Conservation (phyloP, 2,329 filamentous ascomycete species). For the Colletotrichum filicis region DNA sequence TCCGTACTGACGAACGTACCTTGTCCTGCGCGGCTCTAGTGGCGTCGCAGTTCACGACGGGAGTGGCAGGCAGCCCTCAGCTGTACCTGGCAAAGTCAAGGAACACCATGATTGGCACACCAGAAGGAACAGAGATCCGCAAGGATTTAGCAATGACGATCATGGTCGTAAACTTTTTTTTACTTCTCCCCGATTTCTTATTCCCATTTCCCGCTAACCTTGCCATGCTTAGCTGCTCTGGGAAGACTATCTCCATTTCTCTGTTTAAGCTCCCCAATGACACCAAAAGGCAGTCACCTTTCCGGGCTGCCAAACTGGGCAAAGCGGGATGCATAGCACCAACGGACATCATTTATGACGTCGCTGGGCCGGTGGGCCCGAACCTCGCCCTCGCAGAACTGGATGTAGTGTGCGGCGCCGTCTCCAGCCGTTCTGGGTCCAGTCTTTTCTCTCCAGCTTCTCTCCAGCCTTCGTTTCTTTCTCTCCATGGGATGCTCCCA, state of each 20-base stretch:
- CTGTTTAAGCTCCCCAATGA: background rate
- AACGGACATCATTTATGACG: conserved; percentile 15
- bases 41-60: background rate
- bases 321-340: conserved; percentile 16
- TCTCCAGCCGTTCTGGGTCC: background rate
- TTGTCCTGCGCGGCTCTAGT: background rate
- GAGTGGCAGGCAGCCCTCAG: background rate
- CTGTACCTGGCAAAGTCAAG: background rate
- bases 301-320: conserved; percentile 15
- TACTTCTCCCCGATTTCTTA: background rate
- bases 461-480: background rate
- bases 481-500: background rate
- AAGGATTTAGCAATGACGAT: conserved; percentile 2
- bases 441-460: background rate
- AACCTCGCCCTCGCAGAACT: background rate
- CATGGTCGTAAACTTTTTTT: background rate
- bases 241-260: background rate
- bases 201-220: background rate
- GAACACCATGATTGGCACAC: background rate
- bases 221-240: background rate
- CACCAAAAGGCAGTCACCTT: background rate
- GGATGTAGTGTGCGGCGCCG: background rate
- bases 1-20: background rate
- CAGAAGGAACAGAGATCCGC: background rate
- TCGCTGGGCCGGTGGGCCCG: conserved; percentile 13